Conservation (phyloP, 2,329 filamentous ascomycete genomes). For the Colletotrichum navitas region DNA sequence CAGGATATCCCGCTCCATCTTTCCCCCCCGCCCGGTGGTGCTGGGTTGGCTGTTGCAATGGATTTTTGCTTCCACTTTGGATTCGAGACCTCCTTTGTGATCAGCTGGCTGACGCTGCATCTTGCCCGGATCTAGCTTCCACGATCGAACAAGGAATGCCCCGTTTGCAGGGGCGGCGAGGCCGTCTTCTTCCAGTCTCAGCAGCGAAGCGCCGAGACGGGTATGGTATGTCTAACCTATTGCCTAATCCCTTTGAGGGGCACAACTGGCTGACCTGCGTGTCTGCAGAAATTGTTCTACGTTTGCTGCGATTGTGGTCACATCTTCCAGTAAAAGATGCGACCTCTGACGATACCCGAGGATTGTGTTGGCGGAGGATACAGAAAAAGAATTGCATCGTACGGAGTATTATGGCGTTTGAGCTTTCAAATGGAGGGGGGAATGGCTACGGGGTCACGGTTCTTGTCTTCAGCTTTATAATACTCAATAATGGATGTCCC, state of each 20-base stretch:
- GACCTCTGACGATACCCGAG: conserved; percentile 46
- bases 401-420: conserved; percentile 36
- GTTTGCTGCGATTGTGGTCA: conserved; percentile 95
- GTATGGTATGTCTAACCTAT: conserved; percentile 80
- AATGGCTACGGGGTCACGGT: conserved; percentile 23
- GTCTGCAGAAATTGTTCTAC: conserved; percentile 83
- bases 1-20: neutral
- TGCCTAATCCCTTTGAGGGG: neutral
- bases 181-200: conserved; percentile 99
- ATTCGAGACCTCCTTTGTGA: conserved; percentile 41
- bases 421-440: conserved; percentile 4
- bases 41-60: conserved; percentile 39
- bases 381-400: conserved; percentile 15
- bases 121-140: conserved; percentile 78
- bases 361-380: conserved; percentile 15
- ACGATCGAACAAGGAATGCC: conserved; percentile 87
- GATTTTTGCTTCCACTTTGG: conserved; percentile 42
- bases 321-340: conserved; percentile 73
- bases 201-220: conserved; percentile 94
- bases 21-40: neutral
- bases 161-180: conserved; percentile 86
- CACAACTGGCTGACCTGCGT: conserved; percentile 45
- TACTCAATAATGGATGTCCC: neutral
- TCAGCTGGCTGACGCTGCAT: conserved; percentile 58
- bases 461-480: conserved; percentile 4